Evolutionary conservation across 768 basidiomycete genomes (phyloP), one percentile per base, ranked within the genome.

Genomic region (Lentinula guzmanii): DNA sequence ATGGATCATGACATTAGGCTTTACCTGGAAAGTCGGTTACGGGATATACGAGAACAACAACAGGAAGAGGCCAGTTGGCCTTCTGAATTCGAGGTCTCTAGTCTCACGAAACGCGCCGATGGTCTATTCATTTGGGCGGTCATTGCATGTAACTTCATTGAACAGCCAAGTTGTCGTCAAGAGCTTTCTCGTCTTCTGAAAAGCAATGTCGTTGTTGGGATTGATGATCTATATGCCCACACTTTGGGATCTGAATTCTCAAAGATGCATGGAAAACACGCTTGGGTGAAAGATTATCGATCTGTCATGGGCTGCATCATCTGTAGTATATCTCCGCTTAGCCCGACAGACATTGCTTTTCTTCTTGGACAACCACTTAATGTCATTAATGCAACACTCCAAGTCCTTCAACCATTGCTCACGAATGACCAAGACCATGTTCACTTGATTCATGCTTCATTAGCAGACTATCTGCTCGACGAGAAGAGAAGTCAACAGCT

Each of bases 51-150:
- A 43, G 35, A 43, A 5, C 54, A 39, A 33, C 54, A 56, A n/a
- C 9, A 56, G 18, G 54, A 56, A n/a, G 54, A 56, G 18, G 10
- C 35, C 8, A 43, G 18, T 28, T 56, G 54, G 54, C 54, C 54
- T n/a, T 39, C 54, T 31, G 54, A 56, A 21, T 39, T 39, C 9
- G 37, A 56, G 35, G 42, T 56, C 7, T 56, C 54, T 5, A 43
- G 28, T 18, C 54, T 56, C 28, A 56, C 35, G n/a, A 39, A 13
- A n/a, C 31, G 54, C 6, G 54, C 54, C 37, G 37, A 43, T 5
- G 54, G 54, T 11, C 42, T 56, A 8, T 56, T 56, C 54, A 56
- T 56, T 21, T 56, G 54, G 54, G 54, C 54, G 5, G 42, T 43
- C n/a, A 56, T 43, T 21, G 54, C 42, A 15, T 56, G 54, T 34